Percentiles rank a stretch among this genome's conserved stretches.
Evolutionary conservation across 805 yeast species (phyloP).

Genomic region (Candida hispaniensis): DNA sequence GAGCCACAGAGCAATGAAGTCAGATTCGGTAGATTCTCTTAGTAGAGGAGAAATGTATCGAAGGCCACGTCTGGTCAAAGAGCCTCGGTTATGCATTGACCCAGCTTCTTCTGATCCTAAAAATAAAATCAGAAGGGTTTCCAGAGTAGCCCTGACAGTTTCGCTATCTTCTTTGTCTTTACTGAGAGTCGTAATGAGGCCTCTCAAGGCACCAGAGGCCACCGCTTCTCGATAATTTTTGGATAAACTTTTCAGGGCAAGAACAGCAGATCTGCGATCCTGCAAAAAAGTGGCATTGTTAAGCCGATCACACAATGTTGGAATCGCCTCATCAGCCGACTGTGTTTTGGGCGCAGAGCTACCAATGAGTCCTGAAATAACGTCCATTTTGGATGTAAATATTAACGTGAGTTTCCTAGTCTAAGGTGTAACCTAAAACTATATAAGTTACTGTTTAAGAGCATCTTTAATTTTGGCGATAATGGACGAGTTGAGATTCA

Average conservation of each 20-base stretch:
- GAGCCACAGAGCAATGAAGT: conserved; percentile 87
- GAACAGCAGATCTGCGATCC: conserved; percentile 84
- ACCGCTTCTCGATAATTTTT: conserved; percentile 84
- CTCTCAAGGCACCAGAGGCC: conserved; percentile 73
- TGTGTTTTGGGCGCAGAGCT: conserved; percentile 41
- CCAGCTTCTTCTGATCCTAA: conserved; percentile 46
- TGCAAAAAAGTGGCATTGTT: conserved; percentile 69
- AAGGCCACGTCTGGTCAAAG: conserved; percentile 13
- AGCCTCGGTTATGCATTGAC: conserved; percentile 14
- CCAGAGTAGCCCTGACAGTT: conserved; percentile 68
- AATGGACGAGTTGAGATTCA: conserved; percentile 13
- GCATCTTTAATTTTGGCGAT: no score
- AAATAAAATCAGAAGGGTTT: conserved; percentile 72
- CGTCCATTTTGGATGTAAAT: conserved; percentile 22
- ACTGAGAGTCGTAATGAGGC: conserved; percentile 53
- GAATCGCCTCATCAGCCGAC: conserved; percentile 71
- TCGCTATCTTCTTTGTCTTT: conserved; percentile 61
- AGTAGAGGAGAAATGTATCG: conserved; percentile 59
- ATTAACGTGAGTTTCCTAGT: no score
- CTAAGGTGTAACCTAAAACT: no score
- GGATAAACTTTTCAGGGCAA: conserved; percentile 79
- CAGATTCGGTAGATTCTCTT: conserved; percentile 41
- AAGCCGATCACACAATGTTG: conserved; percentile 79
- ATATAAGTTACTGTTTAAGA: no score
- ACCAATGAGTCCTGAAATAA: conserved; percentile 32